A percentile compares a stretch with the other conserved stretches of the same genome.
Evolutionary conservation across 495 filamentous ascomycete genomes (phyloP).

Genomic region (Aspergillus conjunctus): DNA sequence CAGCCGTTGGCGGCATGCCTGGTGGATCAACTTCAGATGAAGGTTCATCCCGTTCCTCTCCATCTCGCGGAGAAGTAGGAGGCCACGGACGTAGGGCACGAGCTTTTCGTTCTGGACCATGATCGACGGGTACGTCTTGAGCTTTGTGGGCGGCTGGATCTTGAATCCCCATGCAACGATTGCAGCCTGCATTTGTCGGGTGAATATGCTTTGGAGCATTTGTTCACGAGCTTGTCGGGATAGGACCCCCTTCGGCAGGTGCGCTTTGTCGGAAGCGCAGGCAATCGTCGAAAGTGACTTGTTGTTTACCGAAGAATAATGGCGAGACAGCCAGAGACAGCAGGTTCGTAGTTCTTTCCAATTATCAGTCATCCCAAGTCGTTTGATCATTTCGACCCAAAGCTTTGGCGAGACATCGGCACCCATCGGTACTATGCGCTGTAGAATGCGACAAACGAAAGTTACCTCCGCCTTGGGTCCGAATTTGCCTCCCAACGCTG

Average conservation of each 20-base stretch:
- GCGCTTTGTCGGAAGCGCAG: conserved; percentile 1
- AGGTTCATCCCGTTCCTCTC: conserved; percentile 50
- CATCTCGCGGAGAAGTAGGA: conserved; percentile 54
- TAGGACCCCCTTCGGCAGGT: background rate
- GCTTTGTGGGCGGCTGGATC: conserved; percentile 31
- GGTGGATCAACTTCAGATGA: conserved; percentile 33
- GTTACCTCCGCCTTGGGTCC: conserved; percentile 31
- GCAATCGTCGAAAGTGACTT: background rate
- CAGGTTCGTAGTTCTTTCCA: conserved; percentile 44
- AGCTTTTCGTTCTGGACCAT: conserved; percentile 22
- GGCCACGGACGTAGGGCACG: conserved; percentile 51
- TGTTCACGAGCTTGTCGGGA: conserved; percentile 3
- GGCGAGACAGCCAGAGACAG: conserved; percentile 46
- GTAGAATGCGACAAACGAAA: conserved; percentile 40
- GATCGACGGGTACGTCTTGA: conserved; percentile 12
- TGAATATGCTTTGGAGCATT: conserved; percentile 49
- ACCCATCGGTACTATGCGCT: conserved; percentile 37
- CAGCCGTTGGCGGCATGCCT: conserved; percentile 52
- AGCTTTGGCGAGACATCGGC: conserved; percentile 34
- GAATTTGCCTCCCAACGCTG: conserved; percentile 20
- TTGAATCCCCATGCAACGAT: conserved; percentile 64
- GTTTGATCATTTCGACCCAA: conserved; percentile 48
- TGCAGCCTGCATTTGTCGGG: conserved; percentile 47
- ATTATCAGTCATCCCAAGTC: conserved; percentile 39
- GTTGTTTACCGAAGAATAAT: conserved; percentile 31